phyloP scores from a whole-genome alignment of 352 stramenopile species.

The Paralagenidium karlingii region DNA sequence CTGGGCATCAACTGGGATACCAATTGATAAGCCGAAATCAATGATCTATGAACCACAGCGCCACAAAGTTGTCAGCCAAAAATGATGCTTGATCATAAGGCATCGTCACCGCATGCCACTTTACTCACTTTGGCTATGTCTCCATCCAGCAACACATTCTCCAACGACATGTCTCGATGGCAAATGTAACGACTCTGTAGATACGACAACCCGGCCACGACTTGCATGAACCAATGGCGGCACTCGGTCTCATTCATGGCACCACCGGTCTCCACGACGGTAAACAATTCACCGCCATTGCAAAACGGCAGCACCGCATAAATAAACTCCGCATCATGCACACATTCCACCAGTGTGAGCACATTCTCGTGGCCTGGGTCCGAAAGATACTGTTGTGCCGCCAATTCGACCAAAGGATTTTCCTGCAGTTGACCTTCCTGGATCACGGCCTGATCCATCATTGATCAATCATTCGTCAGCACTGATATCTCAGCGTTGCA shows the following conservation, averaged over 20 bases:
- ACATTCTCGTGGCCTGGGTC: conserved; percentile 73
- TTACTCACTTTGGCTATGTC: conserved; percentile 80
- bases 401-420: conserved; percentile 76
- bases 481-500: not conserved
- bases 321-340: conserved; percentile 76
- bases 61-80: not conserved
- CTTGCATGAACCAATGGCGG: conserved; percentile 76
- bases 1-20: conserved; percentile 68
- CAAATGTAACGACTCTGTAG: conserved; percentile 77
- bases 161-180: conserved; percentile 80
- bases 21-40: conserved; percentile 76
- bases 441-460: conserved; percentile 53
- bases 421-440: conserved; percentile 78
- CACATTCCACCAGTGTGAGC: conserved; percentile 63
- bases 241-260: conserved; percentile 67
- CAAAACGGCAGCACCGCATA: conserved; percentile 79
- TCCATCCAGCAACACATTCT: conserved; percentile 77
- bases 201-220: conserved; percentile 65
- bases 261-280: conserved; percentile 64
- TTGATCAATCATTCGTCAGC: no score
- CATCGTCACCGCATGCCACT: no score
- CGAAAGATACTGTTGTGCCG: conserved; percentile 74
- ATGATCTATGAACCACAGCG: conserved; percentile 40
- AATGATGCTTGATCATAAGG: not conserved
- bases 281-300: conserved; percentile 76